Evolutionary conservation across 768 basidiomycete genomes (phyloP), one percentile per base, ranked within the genome.

Genomic region (Collybia nuda): DNA sequence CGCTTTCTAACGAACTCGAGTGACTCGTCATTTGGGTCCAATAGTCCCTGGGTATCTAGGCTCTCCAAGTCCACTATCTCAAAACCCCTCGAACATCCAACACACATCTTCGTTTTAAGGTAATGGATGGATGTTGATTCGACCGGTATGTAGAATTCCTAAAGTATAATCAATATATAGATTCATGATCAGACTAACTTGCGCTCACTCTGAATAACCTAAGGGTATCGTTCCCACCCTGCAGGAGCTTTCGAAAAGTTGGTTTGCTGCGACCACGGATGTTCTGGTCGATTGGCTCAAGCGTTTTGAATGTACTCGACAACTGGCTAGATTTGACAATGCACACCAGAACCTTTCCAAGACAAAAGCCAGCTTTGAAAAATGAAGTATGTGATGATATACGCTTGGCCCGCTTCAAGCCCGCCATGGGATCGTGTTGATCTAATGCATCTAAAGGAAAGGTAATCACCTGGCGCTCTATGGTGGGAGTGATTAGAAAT

Each of bases 121-220:
- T 96, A 98, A 69, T 97, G 96, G 19, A 98, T 89, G 11, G 95
- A 98, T 50, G 85, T 92, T 44, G 93, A 96, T 66, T 98, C 94
- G 11, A 97, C 92, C 0, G 97, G 96, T 52, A 99, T 98, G 64
- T 98, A 99, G 72, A 99, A 98, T 67, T 98, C 96, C 93, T 97
- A 62, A 22, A 40, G 37, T 26, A 35, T 36, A 50, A n/a, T 47
- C 37, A 48, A 22, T 42, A 38, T 22, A n/a, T 11, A 9, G 44
- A 41, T 37, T 40, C 54, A 17, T 17, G 17, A 11, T 14, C 3
- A 24, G n/a, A 12, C 18, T 40, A 35, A n/a, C 19, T 29, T 48
- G 19, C 48, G 62, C 72, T 36, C 56, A 92, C 94, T 76, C 90
- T 90, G 80, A 94, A 98, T 35, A 88, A 73, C 64, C 88, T 88